Conservation (phyloP, 2,329 filamentous ascomycete species). For the Sphaerulina populicola region DNA sequence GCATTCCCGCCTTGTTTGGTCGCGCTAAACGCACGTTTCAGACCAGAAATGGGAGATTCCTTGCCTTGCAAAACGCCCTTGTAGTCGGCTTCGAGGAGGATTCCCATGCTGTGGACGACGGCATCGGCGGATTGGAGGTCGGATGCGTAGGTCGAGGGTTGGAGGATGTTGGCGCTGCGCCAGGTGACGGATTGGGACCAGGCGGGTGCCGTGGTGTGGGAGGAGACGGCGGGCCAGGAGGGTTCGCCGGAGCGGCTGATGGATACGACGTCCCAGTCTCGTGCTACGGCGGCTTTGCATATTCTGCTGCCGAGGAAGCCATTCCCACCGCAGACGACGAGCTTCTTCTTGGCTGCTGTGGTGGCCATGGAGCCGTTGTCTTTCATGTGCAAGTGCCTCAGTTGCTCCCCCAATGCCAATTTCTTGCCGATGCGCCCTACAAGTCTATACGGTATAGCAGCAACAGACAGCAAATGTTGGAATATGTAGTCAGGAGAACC, state of each 20-base stretch:
- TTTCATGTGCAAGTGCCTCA: conserved; percentile 34
- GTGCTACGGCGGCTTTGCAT: conserved; percentile 75
- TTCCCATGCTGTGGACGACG: conserved; percentile 92
- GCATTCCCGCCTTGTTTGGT: conserved; percentile 50
- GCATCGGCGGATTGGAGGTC: conserved; percentile 70
- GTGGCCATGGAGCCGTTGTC: conserved; percentile 15
- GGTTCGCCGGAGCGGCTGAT: conserved; percentile 90
- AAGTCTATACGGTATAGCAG: no score
- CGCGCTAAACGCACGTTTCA: conserved; percentile 68
- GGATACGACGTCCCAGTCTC: conserved; percentile 87
- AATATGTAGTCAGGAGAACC: no score
- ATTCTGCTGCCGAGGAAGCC: conserved; percentile 80
- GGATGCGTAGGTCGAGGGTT: conserved; percentile 67
- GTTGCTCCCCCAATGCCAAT: no score
- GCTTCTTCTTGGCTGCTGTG: conserved; percentile 52
- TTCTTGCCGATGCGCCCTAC: no score
- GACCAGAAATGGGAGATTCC: conserved; percentile 69
- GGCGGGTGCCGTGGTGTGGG: conserved; percentile 58
- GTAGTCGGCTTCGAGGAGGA: conserved; percentile 94
- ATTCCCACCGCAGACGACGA: conserved; percentile 88
- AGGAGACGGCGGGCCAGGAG: conserved; percentile 71
- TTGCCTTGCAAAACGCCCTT: conserved; percentile 79
- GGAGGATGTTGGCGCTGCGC: conserved; percentile 81
- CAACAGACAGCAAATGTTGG: no score
- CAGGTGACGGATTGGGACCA: conserved; percentile 81